Evolutionary conservation across 1,139 yeast genomes (phyloP).

Genomic region (Saccharomyces hybrid): DNA sequence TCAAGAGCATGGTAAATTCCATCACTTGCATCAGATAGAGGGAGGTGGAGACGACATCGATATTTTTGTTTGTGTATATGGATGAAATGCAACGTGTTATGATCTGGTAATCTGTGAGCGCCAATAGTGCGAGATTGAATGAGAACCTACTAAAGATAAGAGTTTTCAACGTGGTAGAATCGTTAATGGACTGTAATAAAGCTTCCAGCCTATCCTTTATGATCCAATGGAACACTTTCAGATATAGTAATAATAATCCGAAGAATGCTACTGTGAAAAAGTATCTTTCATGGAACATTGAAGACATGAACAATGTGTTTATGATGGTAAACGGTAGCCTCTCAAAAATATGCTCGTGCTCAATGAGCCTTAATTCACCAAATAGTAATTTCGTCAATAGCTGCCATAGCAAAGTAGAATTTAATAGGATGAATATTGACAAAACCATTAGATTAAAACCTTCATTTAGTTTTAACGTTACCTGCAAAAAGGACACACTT

Average conservation of each 20-base stretch:
- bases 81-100: conserved; percentile 46
- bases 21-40: conserved; percentile 50
- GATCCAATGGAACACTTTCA: conserved; percentile 71
- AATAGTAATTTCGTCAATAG: conserved; percentile 42
- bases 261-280: conserved; percentile 39
- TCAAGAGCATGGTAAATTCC: conserved; percentile 61
- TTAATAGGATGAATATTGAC: conserved; percentile 28
- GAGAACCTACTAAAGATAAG: conserved; percentile 35
- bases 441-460: conserved; percentile 37
- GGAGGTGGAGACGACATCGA: conserved; percentile 3
- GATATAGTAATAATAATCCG: conserved; percentile 41
- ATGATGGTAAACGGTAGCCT: conserved; percentile 58
- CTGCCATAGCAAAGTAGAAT: conserved; percentile 28
- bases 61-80: conserved; percentile 5
- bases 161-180: conserved; percentile 32
- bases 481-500: conserved; percentile 20
- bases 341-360: conserved; percentile 70
- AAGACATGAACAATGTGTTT: conserved; percentile 56
- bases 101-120: conserved; percentile 44
- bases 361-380: conserved; percentile 70
- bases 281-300: conserved; percentile 53
- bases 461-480: conserved; percentile 36
- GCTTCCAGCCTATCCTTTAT: conserved; percentile 56
- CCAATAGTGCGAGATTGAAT: conserved; percentile 38
- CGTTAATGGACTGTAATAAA: conserved; percentile 35